Base-by-base conservation (phyloP, 1,139 yeast species). In the Pichia cactophila region DNA sequence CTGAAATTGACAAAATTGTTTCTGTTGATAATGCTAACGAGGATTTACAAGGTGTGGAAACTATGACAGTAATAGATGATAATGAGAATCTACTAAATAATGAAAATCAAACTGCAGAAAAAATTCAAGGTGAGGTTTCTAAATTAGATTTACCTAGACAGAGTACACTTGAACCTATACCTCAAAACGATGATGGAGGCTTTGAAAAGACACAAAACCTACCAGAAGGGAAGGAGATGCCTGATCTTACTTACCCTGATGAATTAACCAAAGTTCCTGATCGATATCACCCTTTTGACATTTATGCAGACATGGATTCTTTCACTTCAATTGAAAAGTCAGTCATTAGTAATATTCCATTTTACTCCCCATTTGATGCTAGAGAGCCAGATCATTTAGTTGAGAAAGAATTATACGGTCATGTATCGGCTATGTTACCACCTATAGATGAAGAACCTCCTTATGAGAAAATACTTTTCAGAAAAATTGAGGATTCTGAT, bases 391-490 rank as follows among this genome's bases (percentile, higher is more conserved):
- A 60, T 61, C 74, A 51, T 54, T 49, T 56, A 28, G 57, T 61
- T 26, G 66, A 61, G 39, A 50, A 56, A 23, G 56, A 59, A 37
- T 50, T 55, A 20, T 62, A 57, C 49, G 63, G 64, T 5, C 80
- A 83, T 3, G 77, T 83, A 9, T 83, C 90, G 0, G 77, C 85
- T 49, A 69, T 86, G 45, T 63, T 83, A 43, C 74, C 80, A 43
- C 83, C 87, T 5, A 67, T 71, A 45, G 82, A 79, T 43, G 85
- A 77, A 51, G 78, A 81, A 26, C 59, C 61, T 2, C 75, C 74
- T 26, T 84, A 83, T 80, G 75, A 73, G 56, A 84, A 83, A 59
- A 62, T 85, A 28, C 72, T 83, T 4, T 70, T 80, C 48, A 75
- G 77, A 54, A 83, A 78, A 49, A 59, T 67, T 23, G 65, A 68